Conservation (phyloP, 2,329 filamentous ascomycete species). For the Fonsecaea multimorphosa region DNA sequence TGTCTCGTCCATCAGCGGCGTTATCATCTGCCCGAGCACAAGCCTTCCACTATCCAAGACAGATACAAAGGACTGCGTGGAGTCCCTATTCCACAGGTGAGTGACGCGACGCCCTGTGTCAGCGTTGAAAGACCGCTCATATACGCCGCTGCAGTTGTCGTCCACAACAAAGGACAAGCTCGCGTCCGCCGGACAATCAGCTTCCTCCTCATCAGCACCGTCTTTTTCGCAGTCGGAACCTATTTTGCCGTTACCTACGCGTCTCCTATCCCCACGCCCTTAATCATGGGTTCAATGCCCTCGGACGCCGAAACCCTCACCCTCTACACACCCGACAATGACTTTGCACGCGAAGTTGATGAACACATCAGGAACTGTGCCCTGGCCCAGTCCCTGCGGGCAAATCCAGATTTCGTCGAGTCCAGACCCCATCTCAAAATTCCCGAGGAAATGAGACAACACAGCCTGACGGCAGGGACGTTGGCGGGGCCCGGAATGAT, state of each 20-base stretch:
- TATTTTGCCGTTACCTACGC: conserved; percentile 37
- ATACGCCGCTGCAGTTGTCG: conserved; percentile 33
- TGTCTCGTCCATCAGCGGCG: background rate
- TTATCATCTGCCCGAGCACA: conserved; percentile 1
- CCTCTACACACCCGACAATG: conserved; percentile 66
- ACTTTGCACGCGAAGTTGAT: conserved; percentile 66
- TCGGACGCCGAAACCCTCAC: conserved; percentile 75
- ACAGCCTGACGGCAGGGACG: conserved; percentile 82
- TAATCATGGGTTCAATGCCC: conserved; percentile 52
- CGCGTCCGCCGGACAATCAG: conserved; percentile 36
- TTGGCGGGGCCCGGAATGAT: conserved; percentile 77
- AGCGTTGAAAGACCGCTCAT: conserved; percentile 3
- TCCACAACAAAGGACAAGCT: conserved; percentile 36
- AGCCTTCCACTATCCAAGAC: background rate
- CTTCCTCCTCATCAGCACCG: conserved; percentile 37
- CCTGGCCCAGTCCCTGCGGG: conserved; percentile 71
- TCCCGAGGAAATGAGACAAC: conserved; percentile 69
- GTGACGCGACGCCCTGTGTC: background rate
- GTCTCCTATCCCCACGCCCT: conserved; percentile 35
- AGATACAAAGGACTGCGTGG: background rate
- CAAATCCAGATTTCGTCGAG: conserved; percentile 70
- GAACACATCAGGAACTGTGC: conserved; percentile 76
- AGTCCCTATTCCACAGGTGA: conserved; percentile 31
- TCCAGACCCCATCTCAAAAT: conserved; percentile 88
- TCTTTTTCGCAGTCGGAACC: conserved; percentile 35